Evolutionary conservation across 164 flowering plant genomes (phyloP).

Genomic region (Paratinospora sagittata): DNA sequence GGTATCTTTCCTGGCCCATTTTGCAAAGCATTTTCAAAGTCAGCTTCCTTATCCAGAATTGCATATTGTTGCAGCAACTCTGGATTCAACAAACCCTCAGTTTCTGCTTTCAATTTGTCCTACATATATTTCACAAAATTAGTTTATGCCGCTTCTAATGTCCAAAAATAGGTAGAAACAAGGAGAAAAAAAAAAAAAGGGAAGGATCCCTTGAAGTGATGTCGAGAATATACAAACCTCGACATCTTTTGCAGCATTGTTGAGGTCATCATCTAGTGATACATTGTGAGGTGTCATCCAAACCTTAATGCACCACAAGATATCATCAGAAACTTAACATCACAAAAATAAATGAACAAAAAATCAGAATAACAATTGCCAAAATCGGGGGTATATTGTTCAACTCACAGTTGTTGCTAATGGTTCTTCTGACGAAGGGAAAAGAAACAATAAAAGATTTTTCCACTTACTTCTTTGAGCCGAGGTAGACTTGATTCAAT

Average conservation of each 20-base stretch:
- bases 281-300: constrained; percentile 53
- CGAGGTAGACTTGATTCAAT: no score
- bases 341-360: no score
- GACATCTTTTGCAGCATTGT: constrained; percentile 73
- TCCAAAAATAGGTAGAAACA: neutral
- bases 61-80: constrained; percentile 64
- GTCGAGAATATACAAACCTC: constrained; percentile 35
- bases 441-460: no score
- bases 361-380: no score
- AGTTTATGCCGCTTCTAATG: neutral
- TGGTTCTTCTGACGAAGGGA: no score
- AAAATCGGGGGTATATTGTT: no score
- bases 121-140: constrained; percentile 22
- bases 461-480: no score
- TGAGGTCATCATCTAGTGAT: constrained; percentile 83
- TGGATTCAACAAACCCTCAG: no score
- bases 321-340: no score
- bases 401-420: no score
- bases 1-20: constrained; percentile 47
- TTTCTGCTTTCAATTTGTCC: constrained; percentile 58
- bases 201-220: neutral
- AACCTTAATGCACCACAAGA: constrained; percentile 48
- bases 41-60: constrained; percentile 58
- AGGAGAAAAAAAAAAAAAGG: neutral
- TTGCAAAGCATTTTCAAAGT: constrained; percentile 63